A percentile compares a stretch with the other conserved stretches of the same genome.
phyloP scores from a whole-genome alignment of 805 yeast species.

The Jamesozyma gamospora region DNA sequence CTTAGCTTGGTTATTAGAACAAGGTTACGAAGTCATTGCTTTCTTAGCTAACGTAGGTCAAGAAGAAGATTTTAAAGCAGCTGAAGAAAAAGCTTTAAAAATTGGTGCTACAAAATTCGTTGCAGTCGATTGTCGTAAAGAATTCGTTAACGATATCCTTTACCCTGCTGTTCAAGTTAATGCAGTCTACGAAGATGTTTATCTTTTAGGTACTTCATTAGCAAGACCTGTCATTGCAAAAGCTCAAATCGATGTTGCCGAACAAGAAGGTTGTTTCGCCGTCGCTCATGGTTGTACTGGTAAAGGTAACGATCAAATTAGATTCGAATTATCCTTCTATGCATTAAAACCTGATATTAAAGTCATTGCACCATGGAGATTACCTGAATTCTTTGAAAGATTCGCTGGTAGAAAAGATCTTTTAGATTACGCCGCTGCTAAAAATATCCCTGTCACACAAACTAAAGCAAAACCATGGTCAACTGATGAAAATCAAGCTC shows the following conservation, averaged over 20 bases:
- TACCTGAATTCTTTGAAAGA: conserved; percentile 85
- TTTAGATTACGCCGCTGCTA: conserved; percentile 84
- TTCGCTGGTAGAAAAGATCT: conserved; percentile 97
- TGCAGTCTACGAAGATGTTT: conserved; percentile 96
- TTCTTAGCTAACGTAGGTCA: conserved; percentile 98
- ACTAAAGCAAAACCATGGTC: conserved; percentile 99
- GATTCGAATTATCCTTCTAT: conserved; percentile 94
- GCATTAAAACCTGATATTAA: conserved; percentile 95
- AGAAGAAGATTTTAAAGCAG: conserved; percentile 98
- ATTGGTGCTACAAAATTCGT: conserved; percentile 97
- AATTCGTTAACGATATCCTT: conserved; percentile 85
- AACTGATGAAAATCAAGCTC: conserved; percentile 98
- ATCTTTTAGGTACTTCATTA: conserved; percentile 90
- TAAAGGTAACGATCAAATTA: conserved; percentile 98
- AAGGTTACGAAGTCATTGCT: conserved; percentile 97
- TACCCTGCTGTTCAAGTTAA: conserved; percentile 95
- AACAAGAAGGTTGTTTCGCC: conserved; percentile 95
- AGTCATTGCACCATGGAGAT: conserved; percentile 99
- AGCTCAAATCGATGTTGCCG: conserved; percentile 96
- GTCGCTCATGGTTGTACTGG: conserved; percentile 99
- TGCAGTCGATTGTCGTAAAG: conserved; percentile 86
- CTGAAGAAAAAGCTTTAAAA: conserved; percentile 89
- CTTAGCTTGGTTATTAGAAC: conserved; percentile 94
- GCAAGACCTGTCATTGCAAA: conserved; percentile 99
- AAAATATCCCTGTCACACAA: conserved; percentile 90